Percentiles rank a stretch among this genome's conserved stretches.
Evolutionary conservation across 495 filamentous ascomycete species (phyloP).

Genomic region (Lasiosphaeria ovina): DNA sequence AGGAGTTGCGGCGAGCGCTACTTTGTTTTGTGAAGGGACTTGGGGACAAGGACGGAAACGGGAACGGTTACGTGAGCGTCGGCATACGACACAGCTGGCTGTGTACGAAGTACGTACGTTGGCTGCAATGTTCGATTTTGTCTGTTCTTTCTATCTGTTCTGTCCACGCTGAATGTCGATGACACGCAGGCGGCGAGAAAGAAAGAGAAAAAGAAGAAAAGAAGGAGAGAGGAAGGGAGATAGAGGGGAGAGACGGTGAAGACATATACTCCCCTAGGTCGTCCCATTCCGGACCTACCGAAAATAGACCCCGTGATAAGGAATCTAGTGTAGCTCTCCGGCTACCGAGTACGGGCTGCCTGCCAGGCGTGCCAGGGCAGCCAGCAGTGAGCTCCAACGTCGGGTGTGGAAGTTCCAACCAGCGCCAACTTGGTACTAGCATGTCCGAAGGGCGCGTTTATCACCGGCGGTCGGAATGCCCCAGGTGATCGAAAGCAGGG

Average conservation of each 20-base stretch:
- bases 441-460: conserved; percentile 9
- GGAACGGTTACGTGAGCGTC: neutral
- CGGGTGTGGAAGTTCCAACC: too few species aligned
- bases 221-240: neutral
- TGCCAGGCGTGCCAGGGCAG: too few species aligned
- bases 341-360: too few species aligned
- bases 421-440: neutral
- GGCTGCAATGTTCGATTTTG: neutral
- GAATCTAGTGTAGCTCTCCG: neutral
- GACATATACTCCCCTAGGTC: neutral
- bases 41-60: neutral
- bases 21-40: neutral
- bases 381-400: too few species aligned
- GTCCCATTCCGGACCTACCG: neutral
- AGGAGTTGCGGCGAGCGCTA: neutral
- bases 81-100: neutral
- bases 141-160: neutral
- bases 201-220: conserved; percentile 1
- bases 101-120: neutral
- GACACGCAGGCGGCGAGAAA: neutral
- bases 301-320: conserved; percentile 7
- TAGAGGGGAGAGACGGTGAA: neutral
- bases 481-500: conserved; percentile 31
- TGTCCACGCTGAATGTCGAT: neutral
- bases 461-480: conserved; percentile 22